A percentile compares a stretch with the other conserved stretches of the same genome.
Evolutionary conservation across 495 filamentous ascomycete species (phyloP).

Genomic region (Xanthoparmelia taractica): DNA sequence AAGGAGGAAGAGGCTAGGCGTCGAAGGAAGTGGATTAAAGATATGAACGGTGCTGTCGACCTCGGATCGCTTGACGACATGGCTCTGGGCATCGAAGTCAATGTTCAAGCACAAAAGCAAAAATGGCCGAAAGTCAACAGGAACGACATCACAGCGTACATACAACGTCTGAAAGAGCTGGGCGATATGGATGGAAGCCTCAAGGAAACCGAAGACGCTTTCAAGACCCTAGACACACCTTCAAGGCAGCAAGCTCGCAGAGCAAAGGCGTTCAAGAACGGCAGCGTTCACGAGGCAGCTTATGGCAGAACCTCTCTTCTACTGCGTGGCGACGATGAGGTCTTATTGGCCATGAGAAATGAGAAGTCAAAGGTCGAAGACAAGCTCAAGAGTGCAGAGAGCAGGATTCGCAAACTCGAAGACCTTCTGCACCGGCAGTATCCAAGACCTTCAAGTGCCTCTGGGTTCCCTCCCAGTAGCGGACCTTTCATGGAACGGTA

Average conservation of each 20-base stretch:
- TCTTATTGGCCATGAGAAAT: conserved; percentile 58
- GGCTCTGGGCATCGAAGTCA: conserved; percentile 75
- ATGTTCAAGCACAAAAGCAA: conserved; percentile 69
- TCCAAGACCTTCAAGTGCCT: conserved; percentile 59
- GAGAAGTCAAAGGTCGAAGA: conserved; percentile 76
- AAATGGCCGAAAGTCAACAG: conserved; percentile 62
- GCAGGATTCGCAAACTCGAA: conserved; percentile 83
- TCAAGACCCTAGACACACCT: conserved; percentile 55
- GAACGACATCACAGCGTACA: conserved; percentile 49
- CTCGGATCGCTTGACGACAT: conserved; percentile 54
- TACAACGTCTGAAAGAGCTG: conserved; percentile 42
- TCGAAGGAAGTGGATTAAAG: conserved; percentile 83
- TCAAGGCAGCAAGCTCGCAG: conserved; percentile 69
- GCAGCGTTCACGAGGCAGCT: conserved; percentile 80
- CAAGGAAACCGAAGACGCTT: conserved; percentile 59
- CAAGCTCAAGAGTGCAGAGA: conserved; percentile 78
- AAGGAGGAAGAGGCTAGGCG: conserved; percentile 86
- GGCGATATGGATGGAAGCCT: conserved; percentile 35
- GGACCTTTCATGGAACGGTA: conserved; percentile 23
- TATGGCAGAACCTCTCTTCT: conserved; percentile 73
- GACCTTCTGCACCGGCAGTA: conserved; percentile 85
- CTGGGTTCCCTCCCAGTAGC: conserved; percentile 45
- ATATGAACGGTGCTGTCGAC: conserved; percentile 50
- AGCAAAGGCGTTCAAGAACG: conserved; percentile 89
- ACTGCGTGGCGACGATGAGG: conserved; percentile 73